Base-by-base conservation (phyloP, 768 basidiomycete genomes). In the Roridomyces roridus region DNA sequence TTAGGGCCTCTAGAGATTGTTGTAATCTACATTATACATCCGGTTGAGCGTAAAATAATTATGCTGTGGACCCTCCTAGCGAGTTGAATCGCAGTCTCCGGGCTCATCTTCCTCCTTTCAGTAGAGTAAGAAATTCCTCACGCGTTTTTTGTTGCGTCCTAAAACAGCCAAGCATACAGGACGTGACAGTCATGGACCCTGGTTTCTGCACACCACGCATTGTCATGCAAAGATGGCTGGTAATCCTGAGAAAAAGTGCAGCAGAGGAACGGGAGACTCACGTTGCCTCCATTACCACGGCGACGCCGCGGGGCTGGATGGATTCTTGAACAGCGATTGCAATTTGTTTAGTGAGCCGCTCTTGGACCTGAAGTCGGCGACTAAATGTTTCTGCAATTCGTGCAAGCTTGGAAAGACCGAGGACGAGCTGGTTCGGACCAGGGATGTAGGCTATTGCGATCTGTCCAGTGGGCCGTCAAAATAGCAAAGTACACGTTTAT, bases 121-220 rank as follows among this genome's bases (percentile, higher is more conserved):
- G 92, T 52, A 96, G 80, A 17, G 91, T 92, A 60, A 95, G 85
- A 77, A 96, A 96, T 72, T 98, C 97, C 75, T 97, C 96, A 26
- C 97, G 85, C 29, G 96, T 99, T 79, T 99, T 98, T 74, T 98
- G 96, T 65, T 96, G 92, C n/a, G 92, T 90, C 57, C 97, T 85
- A 85, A 99, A 99, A 71, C 94, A 97, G 15, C 97, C 97, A 48
- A 98, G 80, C 97, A 99, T 99, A 65, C 95, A 96, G 6, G 92
- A 95, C 6, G 97, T 99, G 41, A 95, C 90, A 0, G 97, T 99
- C 21, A 91, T 85, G 7, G 96, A 83, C 23, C 97, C 97, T 3
- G 96, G 96, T 75, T 99, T 99, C 76, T 99, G 97, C 9, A 99
- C 97, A 50, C 97, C 97, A 60, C 97, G 90, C 96, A 98, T 98